Base-by-base conservation (phyloP, 1,284 basidiomycete species). In the Sporisorium sorghi region DNA sequence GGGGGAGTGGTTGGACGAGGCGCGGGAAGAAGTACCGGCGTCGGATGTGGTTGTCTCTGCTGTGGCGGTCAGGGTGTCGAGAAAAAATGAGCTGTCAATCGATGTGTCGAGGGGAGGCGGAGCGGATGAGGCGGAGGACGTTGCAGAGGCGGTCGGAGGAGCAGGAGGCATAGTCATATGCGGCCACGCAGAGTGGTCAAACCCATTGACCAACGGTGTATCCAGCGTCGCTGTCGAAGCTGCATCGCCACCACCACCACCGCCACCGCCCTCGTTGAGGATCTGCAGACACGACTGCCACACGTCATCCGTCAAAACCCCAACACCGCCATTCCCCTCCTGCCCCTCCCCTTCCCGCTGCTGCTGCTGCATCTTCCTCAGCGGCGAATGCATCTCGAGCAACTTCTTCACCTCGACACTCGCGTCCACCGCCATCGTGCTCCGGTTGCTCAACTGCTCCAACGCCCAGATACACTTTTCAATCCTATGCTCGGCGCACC, bases 401-500 rank as follows among this genome's bases (percentile, higher is more conserved):
- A 72, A 33, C 35, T 35, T 57, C 19, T 23, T 40, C 19, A 63
- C 55, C 55, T 72, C 69, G 3, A 37, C 21, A 43, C 56, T 51
- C 17, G 69, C 69, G 23, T 67, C 63, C 5, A 58, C 63, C 21
- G 69, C 69, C 59, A 72, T 62, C 8, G 46, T 40, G 19, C 58
- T 62, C 1, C 69, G 32, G 28, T 72, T 72, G 17, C 63, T 61
- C 26, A 73, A 42, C 57, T 73, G 70, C 23, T 73, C 57, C 21
- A 73, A 24, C 8, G 70, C 70, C 70, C 70, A 73, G 17, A 73
- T 52, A 28, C 64, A 73, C 57, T 63, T 67, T n/a, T 60, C 64
- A 3, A 73, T 50, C 0, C 70, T 35, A 19, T 63, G 52, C 43
- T 67, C 51, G 0, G 60, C 51, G 46, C 60, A 56, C 23, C 57